phyloP scores from a whole-genome alignment of 2,329 filamentous ascomycete genomes.

The Botrytis cinerea region DNA sequence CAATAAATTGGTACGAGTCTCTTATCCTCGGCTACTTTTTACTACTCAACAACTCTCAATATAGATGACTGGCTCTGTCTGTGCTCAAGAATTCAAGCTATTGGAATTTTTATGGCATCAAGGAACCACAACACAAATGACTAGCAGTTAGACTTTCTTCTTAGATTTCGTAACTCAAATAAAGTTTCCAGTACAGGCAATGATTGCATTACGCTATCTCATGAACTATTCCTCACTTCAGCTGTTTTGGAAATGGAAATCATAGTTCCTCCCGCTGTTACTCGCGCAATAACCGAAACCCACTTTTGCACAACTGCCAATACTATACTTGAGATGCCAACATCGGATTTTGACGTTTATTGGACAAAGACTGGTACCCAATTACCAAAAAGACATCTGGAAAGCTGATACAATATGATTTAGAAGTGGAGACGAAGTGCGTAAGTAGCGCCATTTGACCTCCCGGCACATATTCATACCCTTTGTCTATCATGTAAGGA shows the following conservation, averaged over 20 bases:
- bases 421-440: neutral
- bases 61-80: too few relatives aligned
- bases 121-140: neutral
- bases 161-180: neutral
- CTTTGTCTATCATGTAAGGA: neutral
- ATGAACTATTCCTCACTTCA: neutral
- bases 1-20: neutral
- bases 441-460: neutral
- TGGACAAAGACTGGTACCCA: neutral
- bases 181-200: neutral
- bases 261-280: neutral
- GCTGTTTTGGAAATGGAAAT: neutral
- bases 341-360: neutral
- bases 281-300: neutral
- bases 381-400: neutral
- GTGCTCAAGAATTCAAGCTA: neutral
- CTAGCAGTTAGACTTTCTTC: neutral
- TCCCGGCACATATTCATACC: neutral
- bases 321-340: neutral
- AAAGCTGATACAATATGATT: neutral
- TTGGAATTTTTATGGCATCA: too few relatives aligned
- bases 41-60: neutral
- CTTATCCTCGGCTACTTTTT: neutral
- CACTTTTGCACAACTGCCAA: neutral
- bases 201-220: neutral